Evolutionary conservation across 371 early-diverging fungal species (phyloP).

Genomic region (Chytridiales sp.): DNA sequence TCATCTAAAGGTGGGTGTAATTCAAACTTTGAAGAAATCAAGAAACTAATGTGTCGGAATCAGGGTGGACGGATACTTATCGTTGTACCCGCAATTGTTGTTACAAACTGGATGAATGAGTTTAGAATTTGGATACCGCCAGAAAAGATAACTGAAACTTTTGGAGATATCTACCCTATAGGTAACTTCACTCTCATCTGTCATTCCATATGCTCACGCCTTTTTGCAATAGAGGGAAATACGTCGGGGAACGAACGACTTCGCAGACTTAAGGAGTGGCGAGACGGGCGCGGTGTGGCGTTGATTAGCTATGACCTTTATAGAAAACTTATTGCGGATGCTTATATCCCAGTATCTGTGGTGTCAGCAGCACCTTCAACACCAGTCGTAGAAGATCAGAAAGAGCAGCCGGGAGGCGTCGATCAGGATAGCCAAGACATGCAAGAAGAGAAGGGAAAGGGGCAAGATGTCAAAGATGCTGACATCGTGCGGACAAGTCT

Average conservation of each 20-base stretch:
- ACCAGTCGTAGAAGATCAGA: slow-evolving; percentile 2
- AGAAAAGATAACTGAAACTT: slow-evolving; percentile 20
- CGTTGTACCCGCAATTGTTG: slow-evolving; percentile 74
- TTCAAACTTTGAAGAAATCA: no score
- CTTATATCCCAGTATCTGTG: no score
- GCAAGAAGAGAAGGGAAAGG: no score
- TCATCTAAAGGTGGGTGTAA: slow-evolving; percentile 41
- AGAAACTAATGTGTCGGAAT: no score
- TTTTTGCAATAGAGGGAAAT: no score
- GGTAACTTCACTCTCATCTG: no score
- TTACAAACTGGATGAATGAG: slow-evolving; percentile 76
- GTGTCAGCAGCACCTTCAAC: no score
- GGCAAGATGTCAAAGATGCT: no score
- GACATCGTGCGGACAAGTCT: background rate
- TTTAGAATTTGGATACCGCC: slow-evolving; percentile 64
- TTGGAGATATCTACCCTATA: slow-evolving; percentile 28
- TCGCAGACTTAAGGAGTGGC: slow-evolving; percentile 55
- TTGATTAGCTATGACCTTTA: slow-evolving; percentile 65
- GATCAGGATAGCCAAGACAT: background rate
- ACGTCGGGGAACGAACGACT: no score
- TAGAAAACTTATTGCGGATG: no score
- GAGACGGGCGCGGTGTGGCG: slow-evolving; percentile 60
- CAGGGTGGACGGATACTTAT: slow-evolving; percentile 69
- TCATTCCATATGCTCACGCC: no score
- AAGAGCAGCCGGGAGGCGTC: slow-evolving; percentile 5